Conservation (phyloP, 2,329 filamentous ascomycete species). For the Orbilia blumenaviensis region DNA sequence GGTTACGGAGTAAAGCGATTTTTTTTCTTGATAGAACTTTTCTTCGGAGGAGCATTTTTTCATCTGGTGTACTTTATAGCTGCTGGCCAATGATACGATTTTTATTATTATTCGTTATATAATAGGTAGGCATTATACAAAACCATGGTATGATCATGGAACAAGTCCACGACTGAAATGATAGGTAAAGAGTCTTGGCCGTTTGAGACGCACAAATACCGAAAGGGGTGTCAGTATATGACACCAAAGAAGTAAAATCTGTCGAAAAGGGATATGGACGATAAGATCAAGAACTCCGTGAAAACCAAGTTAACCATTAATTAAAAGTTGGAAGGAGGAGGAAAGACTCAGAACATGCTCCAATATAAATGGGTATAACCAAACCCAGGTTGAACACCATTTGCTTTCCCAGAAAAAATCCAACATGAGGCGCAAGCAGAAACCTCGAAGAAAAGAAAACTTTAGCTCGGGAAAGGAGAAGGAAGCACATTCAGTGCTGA, state of each 20-base stretch:
- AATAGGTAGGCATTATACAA: neutral
- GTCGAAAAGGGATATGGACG: neutral
- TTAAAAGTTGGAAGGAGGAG: neutral
- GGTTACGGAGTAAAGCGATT: conserved; percentile 77
- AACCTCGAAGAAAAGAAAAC: neutral
- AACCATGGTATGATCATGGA: neutral
- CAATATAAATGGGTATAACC: neutral
- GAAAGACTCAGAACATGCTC: neutral
- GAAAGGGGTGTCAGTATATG: no score
- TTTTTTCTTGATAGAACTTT: no score
- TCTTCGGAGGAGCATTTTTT: neutral
- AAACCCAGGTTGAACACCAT: neutral
- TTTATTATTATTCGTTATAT: conserved; percentile 6
- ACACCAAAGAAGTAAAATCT: no score
- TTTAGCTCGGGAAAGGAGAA: neutral
- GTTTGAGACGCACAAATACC: no score
- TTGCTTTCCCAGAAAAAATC: neutral
- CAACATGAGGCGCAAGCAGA: neutral
- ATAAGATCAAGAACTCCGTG: neutral
- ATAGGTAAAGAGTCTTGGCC: no score
- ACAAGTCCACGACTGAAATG: neutral
- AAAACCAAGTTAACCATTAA: neutral
- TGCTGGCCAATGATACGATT: conserved; percentile 27
- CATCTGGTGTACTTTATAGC: conserved; percentile 38
- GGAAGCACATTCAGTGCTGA: neutral